Percentiles rank a stretch among this genome's conserved stretches.
phyloP scores from a whole-genome alignment of 176 grass and related monocot genomes.

The Bromus sterilis region DNA sequence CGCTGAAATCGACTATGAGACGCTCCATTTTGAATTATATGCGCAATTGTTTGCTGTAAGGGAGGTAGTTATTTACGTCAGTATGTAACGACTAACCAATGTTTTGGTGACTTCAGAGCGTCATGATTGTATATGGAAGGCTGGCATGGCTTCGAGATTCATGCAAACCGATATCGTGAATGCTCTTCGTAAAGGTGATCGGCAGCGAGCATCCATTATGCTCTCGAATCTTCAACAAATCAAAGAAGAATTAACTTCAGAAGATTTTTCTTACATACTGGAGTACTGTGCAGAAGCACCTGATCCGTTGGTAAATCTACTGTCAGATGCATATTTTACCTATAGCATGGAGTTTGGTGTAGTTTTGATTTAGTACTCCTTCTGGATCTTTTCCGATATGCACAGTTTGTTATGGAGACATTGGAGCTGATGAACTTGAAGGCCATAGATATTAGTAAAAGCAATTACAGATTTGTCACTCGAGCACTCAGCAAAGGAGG shows the following conservation, averaged over 20 bases:
- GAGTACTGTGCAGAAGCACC: constrained; percentile 66
- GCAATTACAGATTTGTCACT: constrained; percentile 37
- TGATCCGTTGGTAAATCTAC: constrained; percentile 70
- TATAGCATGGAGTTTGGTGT: constrained; percentile 14
- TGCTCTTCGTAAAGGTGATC: constrained; percentile 64
- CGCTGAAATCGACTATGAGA: neutral
- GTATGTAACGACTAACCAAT: constrained; percentile 18
- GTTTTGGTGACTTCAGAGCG: constrained; percentile 30
- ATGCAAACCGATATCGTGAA: constrained; percentile 58
- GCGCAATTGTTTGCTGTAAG: neutral
- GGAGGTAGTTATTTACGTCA: neutral
- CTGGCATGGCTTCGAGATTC: constrained; percentile 16
- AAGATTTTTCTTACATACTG: constrained; percentile 76
- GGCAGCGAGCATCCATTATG: constrained; percentile 52
- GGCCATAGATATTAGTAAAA: constrained; percentile 36
- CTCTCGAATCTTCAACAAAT: constrained; percentile 50
- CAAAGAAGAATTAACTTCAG: constrained; percentile 23
- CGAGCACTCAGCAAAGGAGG: constrained; percentile 60
- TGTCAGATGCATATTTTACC: constrained; percentile 10
- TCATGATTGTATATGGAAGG: constrained; percentile 27
- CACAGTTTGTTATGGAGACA: constrained; percentile 70
- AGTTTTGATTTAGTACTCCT: constrained; percentile 21
- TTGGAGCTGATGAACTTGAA: constrained; percentile 70
- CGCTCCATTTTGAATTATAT: neutral
- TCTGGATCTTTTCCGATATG: constrained; percentile 26